Conservation (phyloP, 441 rosid species). For the Syzygium syzygioides region DNA sequence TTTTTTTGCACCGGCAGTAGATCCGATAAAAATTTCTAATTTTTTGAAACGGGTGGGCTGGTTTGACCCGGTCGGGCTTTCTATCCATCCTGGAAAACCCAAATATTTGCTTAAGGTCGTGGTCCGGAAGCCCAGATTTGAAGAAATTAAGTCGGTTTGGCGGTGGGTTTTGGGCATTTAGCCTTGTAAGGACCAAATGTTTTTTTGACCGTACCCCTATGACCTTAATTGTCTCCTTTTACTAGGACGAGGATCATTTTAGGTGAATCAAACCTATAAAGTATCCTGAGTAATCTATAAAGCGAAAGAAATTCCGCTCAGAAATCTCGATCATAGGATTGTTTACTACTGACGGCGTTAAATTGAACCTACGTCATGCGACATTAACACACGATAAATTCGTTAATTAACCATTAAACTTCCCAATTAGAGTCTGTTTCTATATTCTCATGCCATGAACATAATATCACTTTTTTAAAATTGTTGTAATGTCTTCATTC, state of each 20-base stretch:
- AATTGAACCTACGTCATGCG: neutral
- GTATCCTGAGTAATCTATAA: neutral
- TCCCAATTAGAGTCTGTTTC: fast-evolving
- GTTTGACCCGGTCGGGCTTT: neutral
- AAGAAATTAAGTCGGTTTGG: neutral
- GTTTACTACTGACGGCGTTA: neutral
- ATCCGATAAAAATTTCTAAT: neutral
- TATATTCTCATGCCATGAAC: fast-evolving
- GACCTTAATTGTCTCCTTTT: neutral
- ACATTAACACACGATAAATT: neutral
- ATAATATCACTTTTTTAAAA: neutral
- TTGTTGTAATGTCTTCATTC: neutral
- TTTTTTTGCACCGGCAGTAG: neutral
- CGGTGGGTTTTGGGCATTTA: neutral
- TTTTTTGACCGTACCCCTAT: neutral
- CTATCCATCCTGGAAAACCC: neutral
- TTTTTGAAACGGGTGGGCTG: neutral
- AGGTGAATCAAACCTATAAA: neutral
- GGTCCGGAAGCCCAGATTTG: neutral
- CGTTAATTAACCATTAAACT: neutral
- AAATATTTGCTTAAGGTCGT: neutral
- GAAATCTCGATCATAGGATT: neutral
- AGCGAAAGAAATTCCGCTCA: neutral
- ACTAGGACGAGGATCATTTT: neutral
- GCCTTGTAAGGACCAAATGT: neutral